Percentiles rank a stretch among this genome's conserved stretches.
Conservation (phyloP, 495 filamentous ascomycete genomes). For the Podospora pseudopauciseta region DNA sequence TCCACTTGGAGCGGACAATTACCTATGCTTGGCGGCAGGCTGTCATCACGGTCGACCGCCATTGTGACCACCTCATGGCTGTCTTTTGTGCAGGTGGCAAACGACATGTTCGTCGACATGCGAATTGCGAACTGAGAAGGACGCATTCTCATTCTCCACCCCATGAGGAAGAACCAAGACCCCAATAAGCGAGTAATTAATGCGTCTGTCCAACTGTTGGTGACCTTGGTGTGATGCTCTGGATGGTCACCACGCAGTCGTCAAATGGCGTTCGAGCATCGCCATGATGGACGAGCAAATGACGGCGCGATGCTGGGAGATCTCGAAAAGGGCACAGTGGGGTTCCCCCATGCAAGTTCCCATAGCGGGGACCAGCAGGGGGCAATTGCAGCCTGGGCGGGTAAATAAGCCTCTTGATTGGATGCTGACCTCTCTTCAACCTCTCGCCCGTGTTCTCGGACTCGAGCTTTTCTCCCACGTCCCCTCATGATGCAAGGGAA, state of each 20-base stretch:
- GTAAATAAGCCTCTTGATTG: conserved; percentile 22
- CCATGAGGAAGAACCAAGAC: background rate
- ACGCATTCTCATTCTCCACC: conserved; percentile 1
- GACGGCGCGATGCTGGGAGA: background rate
- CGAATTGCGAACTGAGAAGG: conserved; percentile 17
- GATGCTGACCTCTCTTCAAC: conserved; percentile 7
- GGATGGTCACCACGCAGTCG: background rate
- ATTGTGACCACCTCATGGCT: conserved; percentile 13
- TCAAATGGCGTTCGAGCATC: conserved; percentile 17
- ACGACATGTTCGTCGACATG: background rate
- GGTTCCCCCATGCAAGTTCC: conserved; percentile 9
- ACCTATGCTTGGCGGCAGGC: background rate
- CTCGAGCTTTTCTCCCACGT: background rate
- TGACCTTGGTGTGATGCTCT: conserved; percentile 9
- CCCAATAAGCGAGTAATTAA: conserved; percentile 5
- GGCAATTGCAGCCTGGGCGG: conserved; percentile 19
- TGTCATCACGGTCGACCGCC: conserved; percentile 10
- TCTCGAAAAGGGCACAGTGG: conserved; percentile 7
- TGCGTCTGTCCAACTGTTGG: conserved; percentile 9
- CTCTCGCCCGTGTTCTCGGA: conserved; percentile 20
- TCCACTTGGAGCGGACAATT: background rate
- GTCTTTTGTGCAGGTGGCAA: conserved; percentile 5
- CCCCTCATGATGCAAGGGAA: background rate
- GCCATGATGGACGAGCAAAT: conserved; percentile 10
- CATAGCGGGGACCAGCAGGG: conserved; percentile 12